phyloP scores from a whole-genome alignment of 179 eudicot species.

The Drosera spatulata region DNA sequence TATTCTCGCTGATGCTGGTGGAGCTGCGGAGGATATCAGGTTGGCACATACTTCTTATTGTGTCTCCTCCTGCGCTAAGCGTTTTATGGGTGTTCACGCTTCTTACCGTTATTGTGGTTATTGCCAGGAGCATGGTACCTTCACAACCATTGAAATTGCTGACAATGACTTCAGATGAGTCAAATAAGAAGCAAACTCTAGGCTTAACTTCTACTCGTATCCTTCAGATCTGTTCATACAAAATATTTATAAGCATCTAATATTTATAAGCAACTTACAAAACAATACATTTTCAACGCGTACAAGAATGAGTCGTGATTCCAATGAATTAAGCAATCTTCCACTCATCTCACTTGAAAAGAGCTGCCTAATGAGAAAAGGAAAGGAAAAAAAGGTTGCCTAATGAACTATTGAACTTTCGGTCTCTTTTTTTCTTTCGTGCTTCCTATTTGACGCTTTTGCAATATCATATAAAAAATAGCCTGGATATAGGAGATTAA shows the following conservation, averaged over 20 bases:
- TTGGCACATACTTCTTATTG: conserved; percentile 6
- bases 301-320: too few relatives aligned
- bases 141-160: conserved; percentile 64
- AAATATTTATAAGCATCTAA: background rate
- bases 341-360: too few relatives aligned
- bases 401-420: too few relatives aligned
- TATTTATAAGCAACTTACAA: too few relatives aligned
- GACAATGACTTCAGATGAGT: conserved; percentile 59
- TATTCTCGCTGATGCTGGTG: conserved; percentile 22
- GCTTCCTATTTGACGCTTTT: too few relatives aligned
- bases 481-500: too few relatives aligned
- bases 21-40: conserved; percentile 29
- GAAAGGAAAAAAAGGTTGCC: too few relatives aligned
- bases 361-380: too few relatives aligned
- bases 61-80: background rate
- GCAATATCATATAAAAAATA: too few relatives aligned
- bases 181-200: conserved; percentile 49
- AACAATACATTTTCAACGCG: too few relatives aligned
- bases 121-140: conserved; percentile 57
- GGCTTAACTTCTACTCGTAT: conserved; percentile 71
- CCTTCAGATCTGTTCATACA: conserved; percentile 28
- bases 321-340: too few relatives aligned
- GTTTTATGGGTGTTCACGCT: conserved; percentile 3
- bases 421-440: too few relatives aligned
- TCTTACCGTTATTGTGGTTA: conserved; percentile 2